These are phyloP conservation scores for Leccinum incarnatum DNA, from an alignment of 768 basidiomycete genomes.

Conservation along the genomic window DNA sequence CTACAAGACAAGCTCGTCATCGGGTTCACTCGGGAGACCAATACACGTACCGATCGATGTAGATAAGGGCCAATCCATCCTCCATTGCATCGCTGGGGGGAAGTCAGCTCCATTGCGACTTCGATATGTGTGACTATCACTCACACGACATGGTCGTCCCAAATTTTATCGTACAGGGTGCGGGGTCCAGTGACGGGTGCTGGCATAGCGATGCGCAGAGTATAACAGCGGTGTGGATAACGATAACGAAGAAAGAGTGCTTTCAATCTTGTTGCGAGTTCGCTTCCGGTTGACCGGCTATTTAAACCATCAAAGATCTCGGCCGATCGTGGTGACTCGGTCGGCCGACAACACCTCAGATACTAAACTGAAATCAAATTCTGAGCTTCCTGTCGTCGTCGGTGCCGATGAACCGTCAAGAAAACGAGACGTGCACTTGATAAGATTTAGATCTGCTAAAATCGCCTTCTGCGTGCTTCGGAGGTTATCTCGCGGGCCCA, in stretches of 20 bases:
- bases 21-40: not conserved
- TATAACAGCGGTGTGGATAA: conserved; percentile 2
- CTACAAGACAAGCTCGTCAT: conserved; percentile 22
- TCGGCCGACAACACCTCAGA: conserved; percentile 12
- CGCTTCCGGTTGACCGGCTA: not conserved
- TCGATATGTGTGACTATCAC: conserved; percentile 26
- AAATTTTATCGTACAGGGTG: conserved; percentile 97
- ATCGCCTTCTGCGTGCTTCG: not conserved
- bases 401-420: not conserved
- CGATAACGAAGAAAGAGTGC: not conserved
- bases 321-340: conserved; percentile 16
- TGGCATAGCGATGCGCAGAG: conserved; percentile 43
- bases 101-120: conserved; percentile 3
- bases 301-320: conserved; percentile 7
- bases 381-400: not conserved
- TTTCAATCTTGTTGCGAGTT: not conserved
- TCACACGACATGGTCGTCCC: conserved; percentile 94
- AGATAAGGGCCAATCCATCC: conserved; percentile 76
- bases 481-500: not conserved
- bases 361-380: not conserved
- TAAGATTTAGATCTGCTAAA: not conserved
- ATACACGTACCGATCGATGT: conserved; percentile 67
- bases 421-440: not conserved
- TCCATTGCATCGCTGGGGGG: conserved; percentile 60
- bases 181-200: conserved; percentile 60